These are phyloP conservation scores for Cytospora piceae DNA, from an alignment of 2,329 filamentous ascomycete species.

Conservation along the genomic window DNA sequence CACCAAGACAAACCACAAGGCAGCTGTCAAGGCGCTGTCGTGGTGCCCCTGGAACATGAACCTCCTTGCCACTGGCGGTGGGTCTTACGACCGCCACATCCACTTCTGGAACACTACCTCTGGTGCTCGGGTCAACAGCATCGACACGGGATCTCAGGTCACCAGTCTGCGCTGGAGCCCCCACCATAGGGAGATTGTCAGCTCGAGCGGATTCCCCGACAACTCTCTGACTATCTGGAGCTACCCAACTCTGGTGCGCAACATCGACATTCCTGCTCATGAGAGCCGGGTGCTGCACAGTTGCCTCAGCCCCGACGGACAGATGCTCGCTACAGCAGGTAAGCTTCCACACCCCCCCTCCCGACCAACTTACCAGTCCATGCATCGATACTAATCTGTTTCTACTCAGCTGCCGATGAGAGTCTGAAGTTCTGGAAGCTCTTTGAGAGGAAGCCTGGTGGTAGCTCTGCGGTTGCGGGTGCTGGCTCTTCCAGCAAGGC, in stretches of 20 bases:
- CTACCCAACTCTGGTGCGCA: constrained; percentile 95
- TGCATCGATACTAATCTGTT: constrained; percentile 37
- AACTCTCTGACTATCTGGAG: constrained; percentile 99
- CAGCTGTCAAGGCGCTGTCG: constrained; percentile 94
- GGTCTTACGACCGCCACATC: constrained; percentile 95
- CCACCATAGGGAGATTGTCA: constrained; percentile 96
- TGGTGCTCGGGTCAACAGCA: constrained; percentile 96
- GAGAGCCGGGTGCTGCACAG: constrained; percentile 96
- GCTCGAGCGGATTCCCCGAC: constrained; percentile 97
- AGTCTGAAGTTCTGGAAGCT: constrained; percentile 99
- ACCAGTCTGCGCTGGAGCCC: constrained; percentile 96
- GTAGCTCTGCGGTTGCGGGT: constrained; percentile 64
- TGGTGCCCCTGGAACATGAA: constrained; percentile 99
- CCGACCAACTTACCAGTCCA: not conserved
- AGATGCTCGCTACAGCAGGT: constrained; percentile 95
- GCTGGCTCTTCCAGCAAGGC: constrained; percentile 76
- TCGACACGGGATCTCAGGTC: constrained; percentile 96
- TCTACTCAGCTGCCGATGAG: constrained; percentile 77
- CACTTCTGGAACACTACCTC: constrained; percentile 99
- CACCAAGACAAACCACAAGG: constrained; percentile 99
- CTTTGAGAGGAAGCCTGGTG: constrained; percentile 95
- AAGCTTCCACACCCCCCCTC: constrained; percentile 39
- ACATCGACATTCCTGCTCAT: constrained; percentile 96
- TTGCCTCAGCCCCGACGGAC: constrained; percentile 94
- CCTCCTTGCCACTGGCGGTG: constrained; percentile 92